phyloP scores from a whole-genome alignment of 169 alveolate genomes.

The Eimeria falciformis region DNA sequence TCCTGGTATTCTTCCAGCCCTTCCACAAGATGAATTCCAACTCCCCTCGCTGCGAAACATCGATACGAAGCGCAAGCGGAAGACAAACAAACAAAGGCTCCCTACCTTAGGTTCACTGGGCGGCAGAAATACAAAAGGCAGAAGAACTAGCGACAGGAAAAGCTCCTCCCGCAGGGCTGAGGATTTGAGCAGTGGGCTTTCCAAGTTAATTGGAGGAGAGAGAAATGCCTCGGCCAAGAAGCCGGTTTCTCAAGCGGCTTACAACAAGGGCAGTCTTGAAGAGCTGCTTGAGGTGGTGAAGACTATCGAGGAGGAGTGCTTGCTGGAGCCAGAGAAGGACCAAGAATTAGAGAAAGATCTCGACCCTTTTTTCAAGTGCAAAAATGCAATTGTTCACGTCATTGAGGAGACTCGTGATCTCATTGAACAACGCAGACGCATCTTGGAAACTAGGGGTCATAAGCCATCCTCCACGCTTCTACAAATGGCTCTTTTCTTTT shows the following conservation, averaged over 20 bases:
- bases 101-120: slow-evolving; percentile 11
- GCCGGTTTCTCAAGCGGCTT: neutral
- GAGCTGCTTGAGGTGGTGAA: slow-evolving; percentile 22
- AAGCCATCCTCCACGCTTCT: too few relatives aligned
- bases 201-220: neutral
- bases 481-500: too few relatives aligned
- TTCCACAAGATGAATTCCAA: slow-evolving; percentile 43
- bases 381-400: slow-evolving; percentile 1
- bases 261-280: neutral
- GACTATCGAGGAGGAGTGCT: slow-evolving; percentile 38
- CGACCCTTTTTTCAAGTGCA: slow-evolving; percentile 43
- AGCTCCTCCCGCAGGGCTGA: neutral
- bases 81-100: neutral
- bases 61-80: slow-evolving; percentile 10
- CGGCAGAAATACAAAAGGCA: neutral
- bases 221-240: neutral
- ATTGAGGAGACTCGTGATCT: slow-evolving; percentile 12
- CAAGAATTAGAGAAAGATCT: neutral
- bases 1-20: neutral
- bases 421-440: slow-evolving; percentile 22
- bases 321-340: slow-evolving; percentile 9
- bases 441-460: slow-evolving; percentile 2
- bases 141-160: neutral
- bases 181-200: neutral
- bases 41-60: slow-evolving; percentile 33